Evolutionary conservation across 2,329 filamentous ascomycete species (phyloP).

Genomic region (Fusarium armeniacum): DNA sequence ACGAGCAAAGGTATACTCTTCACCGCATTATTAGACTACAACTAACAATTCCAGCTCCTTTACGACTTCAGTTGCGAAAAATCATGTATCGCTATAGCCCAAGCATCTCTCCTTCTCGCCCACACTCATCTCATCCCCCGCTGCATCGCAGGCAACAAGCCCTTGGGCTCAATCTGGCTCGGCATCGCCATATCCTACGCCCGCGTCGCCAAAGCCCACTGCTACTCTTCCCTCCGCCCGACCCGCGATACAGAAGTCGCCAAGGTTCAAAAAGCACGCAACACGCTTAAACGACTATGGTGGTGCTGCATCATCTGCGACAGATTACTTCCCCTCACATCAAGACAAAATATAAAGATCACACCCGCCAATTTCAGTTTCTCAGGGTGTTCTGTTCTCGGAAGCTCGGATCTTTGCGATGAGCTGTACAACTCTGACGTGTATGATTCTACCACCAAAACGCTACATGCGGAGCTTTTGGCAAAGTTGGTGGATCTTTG

Average conservation of each 20-base stretch:
- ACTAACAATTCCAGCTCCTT: constrained; percentile 31
- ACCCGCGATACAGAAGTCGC: constrained; percentile 22
- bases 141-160: constrained; percentile 46
- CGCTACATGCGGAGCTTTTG: constrained; percentile 36
- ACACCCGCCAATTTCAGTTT: constrained; percentile 46
- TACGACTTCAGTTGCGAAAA: constrained; percentile 49
- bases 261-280: constrained; percentile 36
- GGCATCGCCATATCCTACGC: constrained; percentile 48
- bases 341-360: constrained; percentile 48
- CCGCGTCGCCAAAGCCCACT: constrained; percentile 45
- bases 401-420: constrained; percentile 41
- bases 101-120: constrained; percentile 43
- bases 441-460: constrained; percentile 43
- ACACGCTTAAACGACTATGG: constrained; percentile 45
- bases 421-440: constrained; percentile 46
- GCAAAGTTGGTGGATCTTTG: constrained; percentile 46
- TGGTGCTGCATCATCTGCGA: constrained; percentile 50
- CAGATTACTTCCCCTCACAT: constrained; percentile 39
- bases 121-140: constrained; percentile 48
- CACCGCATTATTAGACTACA: rapidly evolving
- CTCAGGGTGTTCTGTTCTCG: constrained; percentile 25
- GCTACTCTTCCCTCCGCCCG: constrained; percentile 36
- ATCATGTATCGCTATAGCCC: constrained; percentile 45
- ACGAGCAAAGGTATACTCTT: constrained; percentile 37
- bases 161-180: constrained; percentile 46